These are phyloP conservation scores for Fusarium decemcellulare DNA, from an alignment of 2,329 filamentous ascomycete genomes.

Conservation along the genomic window DNA sequence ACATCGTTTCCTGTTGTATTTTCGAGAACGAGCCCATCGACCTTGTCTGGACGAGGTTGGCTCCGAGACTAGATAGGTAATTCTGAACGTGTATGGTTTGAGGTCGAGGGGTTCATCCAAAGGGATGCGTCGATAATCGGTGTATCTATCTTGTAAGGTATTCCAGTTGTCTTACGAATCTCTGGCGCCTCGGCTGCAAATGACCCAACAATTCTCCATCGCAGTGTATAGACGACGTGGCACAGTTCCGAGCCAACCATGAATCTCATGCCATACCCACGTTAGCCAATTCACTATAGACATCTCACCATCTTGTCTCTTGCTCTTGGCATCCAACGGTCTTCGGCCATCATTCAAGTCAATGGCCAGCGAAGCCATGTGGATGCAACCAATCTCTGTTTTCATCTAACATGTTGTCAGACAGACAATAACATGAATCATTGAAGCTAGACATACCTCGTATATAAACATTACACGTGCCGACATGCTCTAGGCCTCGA, in stretches of 20 bases:
- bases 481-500: slow-evolving; percentile 42
- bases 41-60: not conserved
- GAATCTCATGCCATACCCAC: no score
- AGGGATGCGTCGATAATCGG: no score
- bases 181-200: no score
- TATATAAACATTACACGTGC: slow-evolving; percentile 45
- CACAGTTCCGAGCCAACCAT: not conserved
- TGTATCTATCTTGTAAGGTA: no score
- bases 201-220: no score
- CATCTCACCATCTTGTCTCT: not conserved
- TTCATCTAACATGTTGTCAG: slow-evolving; percentile 25
- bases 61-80: not conserved
- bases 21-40: not conserved
- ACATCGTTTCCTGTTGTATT: no score
- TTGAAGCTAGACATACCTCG: slow-evolving; percentile 42
- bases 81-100: not conserved
- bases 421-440: not conserved
- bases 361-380: not conserved
- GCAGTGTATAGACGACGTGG: no score
- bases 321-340: not conserved
- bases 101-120: no score
- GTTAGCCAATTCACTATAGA: slow-evolving; percentile 13
- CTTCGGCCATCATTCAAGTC: not conserved
- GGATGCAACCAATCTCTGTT: slow-evolving; percentile 16
- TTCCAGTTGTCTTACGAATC: no score